Base-by-base conservation (phyloP, 805 yeast species). In the Ogataea paradorogensis region DNA sequence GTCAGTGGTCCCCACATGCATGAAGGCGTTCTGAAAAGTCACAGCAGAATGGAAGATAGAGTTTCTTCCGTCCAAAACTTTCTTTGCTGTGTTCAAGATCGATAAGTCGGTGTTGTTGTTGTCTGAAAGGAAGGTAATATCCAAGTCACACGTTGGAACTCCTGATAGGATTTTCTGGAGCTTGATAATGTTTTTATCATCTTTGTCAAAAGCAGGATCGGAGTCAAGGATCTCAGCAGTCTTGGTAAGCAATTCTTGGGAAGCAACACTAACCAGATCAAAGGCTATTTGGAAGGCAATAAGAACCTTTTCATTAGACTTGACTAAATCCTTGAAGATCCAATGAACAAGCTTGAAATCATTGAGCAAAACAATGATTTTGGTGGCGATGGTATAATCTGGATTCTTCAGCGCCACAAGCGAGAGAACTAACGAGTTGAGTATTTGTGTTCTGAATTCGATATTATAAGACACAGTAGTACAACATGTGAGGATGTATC, bases 11-110 rank as follows among this genome's bases (percentile, higher is more conserved):
- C 98, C 99, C 27, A 93, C 86, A 62, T 90, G 96, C 78, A 91
- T 76, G 59, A 89, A 88, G 0, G 97, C 97, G 58, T 89, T 91
- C 40, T 93, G 82, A 59, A 93, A 89, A 33, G 97, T 87, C 34
- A 93, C 89, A 7, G 97, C 99, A 16, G 95, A 83, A 67, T 93
- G 99, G 75, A 86, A 90, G 49, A 93, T 78, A 9, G 99, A 93
- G 59, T 80, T 84, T 65, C 96, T 80, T 33, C 95, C 95, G 59
- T 93, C 99, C 49, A 93, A 71, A 8, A 77, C 71, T 42, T 79
- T 75, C 62, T 88, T 89, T 6, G 96, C 76, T 56, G 84, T 84
- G 62, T 85, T 84, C 55, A 93, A 72, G 42, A 91, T 81, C 35
- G 82, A 74, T 41, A 81, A 70, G 62, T 93, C 98, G 25, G 96